Base-by-base conservation (phyloP, 2,329 filamentous ascomycete species). In the Ceratocystis destructans region DNA sequence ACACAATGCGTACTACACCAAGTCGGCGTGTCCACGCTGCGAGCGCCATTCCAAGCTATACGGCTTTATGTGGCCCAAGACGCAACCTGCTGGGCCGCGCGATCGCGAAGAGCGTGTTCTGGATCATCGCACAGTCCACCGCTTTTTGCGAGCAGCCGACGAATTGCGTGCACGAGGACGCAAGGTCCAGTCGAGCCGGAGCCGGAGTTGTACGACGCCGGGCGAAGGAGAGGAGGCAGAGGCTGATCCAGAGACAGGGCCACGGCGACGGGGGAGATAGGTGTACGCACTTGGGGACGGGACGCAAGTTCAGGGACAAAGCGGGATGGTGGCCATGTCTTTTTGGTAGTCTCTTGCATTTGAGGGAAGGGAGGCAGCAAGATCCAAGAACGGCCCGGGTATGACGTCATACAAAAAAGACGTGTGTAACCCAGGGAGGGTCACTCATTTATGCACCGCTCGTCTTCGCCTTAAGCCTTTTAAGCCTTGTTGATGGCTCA, bases 31-130 rank as follows among this genome's bases (percentile, higher is more conserved):
- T 74, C 92, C 90, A 3, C 85, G 94, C 5, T 99, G 94, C 75
- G 94, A 99, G 77, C 84, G 94, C 0, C 94, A 99, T 73, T 95
- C 89, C 17, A 97, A 96, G 77, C 78, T 99, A 0, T 99, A 97
- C 73, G 95, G 95, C 0, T 96, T 89, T 73, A 81, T 88, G 67
- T 99, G 94, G 94, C 94, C 94, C 5, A 96, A 99, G 78, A 97
- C 94, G 0, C 88, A 96, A 68, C 87, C 82, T 69, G 85, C 87
- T 31, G 89, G 89, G 0, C 84, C 84, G 17, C 75, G 82, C 22
- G 94, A 97, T 73, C 86, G 83, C 67, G 85, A 87, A 70, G 82
- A 86, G 73, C 77, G 85, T 8, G 79, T 96, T 0, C 80, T 94
- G 68, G 93, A 97, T 73, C 92, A 96, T 73, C 82, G 93, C n/a